A percentile compares a stretch with the other conserved stretches of the same genome.
These are phyloP conservation scores for Raddia guianensis DNA, from an alignment of 176 grass and related monocot genomes.

Conservation along the genomic window DNA sequence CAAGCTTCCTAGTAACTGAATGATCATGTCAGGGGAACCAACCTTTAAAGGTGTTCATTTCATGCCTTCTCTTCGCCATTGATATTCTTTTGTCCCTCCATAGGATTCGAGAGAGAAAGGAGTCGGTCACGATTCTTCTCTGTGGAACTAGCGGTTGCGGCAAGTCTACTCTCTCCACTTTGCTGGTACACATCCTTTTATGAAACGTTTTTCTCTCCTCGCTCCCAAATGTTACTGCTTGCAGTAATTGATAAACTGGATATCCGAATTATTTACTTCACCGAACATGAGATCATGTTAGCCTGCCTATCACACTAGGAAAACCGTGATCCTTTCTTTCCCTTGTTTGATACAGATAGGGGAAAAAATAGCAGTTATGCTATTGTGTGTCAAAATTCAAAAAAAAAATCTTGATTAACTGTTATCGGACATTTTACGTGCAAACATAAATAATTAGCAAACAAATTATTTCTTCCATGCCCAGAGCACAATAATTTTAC, in stretches of 20 bases:
- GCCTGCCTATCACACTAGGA: not conserved
- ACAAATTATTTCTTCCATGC: not conserved
- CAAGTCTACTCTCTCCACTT: constrained; percentile 90
- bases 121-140: constrained; percentile 87
- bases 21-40: constrained; percentile 10
- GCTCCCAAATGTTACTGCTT: not conserved
- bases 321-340: not conserved
- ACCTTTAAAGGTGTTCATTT: not conserved
- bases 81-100: constrained; percentile 14
- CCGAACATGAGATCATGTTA: not conserved
- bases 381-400: not conserved
- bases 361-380: not conserved
- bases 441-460: not conserved
- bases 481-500: not conserved
- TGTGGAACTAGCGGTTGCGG: constrained; percentile 95
- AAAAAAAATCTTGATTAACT: not conserved
- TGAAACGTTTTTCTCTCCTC: constrained; percentile 22
- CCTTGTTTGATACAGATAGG: not conserved
- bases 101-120: constrained; percentile 85
- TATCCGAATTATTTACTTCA: not conserved
- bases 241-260: not conserved
- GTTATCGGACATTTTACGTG: not conserved
- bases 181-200: constrained; percentile 62
- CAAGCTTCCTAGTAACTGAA: constrained; percentile 5
- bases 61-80: not conserved